A percentile compares a stretch with the other conserved stretches of the same genome.
Evolutionary conservation across 2,329 filamentous ascomycete genomes (phyloP).

Genomic region (Hypoxylon sp.): DNA sequence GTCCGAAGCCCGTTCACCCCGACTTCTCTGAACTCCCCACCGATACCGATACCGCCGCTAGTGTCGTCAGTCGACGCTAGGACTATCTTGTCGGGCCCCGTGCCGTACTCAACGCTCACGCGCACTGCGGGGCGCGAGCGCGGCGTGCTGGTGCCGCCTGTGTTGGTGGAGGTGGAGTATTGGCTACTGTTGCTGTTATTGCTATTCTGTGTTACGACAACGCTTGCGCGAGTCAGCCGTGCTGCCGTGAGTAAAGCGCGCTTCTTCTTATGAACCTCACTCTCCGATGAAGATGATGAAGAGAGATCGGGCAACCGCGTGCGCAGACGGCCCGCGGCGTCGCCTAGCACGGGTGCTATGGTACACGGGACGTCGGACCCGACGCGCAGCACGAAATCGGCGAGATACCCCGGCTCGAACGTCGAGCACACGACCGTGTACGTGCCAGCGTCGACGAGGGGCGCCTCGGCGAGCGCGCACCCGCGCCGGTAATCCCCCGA

Average conservation of each 20-base stretch:
- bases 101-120: constrained; percentile 80
- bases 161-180: background rate
- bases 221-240: constrained; percentile 72
- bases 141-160: constrained; percentile 47
- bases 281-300: constrained; percentile 53
- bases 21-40: constrained; percentile 82
- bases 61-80: constrained; percentile 69
- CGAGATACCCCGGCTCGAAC: constrained; percentile 84
- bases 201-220: constrained; percentile 61
- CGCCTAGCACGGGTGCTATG: constrained; percentile 75
- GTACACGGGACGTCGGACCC: constrained; percentile 71
- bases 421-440: constrained; percentile 95
- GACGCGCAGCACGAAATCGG: constrained; percentile 82
- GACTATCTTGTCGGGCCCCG: constrained; percentile 76
- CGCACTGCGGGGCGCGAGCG: constrained; percentile 66
- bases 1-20: constrained; percentile 73
- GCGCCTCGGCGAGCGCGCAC: constrained; percentile 78
- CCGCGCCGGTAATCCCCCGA: constrained; percentile 92
- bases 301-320: constrained; percentile 70
- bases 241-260: constrained; percentile 59
- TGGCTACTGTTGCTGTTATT: constrained; percentile 28
- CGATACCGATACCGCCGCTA: background rate
- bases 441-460: constrained; percentile 74
- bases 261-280: constrained; percentile 49
- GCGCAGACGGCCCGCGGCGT: constrained; percentile 81